Base-by-base conservation (phyloP, 2,329 filamentous ascomycete species). In the Bipolaris oryzae region DNA sequence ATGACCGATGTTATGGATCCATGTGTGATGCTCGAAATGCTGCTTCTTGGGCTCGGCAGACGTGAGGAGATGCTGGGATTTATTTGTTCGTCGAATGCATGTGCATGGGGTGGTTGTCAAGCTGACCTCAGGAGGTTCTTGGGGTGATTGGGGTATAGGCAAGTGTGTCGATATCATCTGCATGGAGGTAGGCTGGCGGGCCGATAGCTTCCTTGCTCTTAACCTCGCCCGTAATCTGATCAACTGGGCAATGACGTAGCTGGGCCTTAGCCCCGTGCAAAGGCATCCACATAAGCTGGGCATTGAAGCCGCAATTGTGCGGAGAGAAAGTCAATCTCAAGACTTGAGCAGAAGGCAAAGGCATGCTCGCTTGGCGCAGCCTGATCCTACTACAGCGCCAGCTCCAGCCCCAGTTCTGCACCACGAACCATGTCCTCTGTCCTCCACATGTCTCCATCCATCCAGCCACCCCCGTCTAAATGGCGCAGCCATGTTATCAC, bases 161-260 rank as follows among this genome's bases (percentile, higher is more conserved):
- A 20, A 28, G 25, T 31, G 11, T 18, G 2, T 37, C 31, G 45
- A 47, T 47, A 47, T 37, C 18, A 15, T 25, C 33, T 44, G 42
- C 25, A 44, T 44, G 25, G 42, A 10, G 28, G 28, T 43, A 7
- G 25, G 21, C 5, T 11, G 45, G 33, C 45, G 45, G 45, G 3
- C 45, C 45, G 45, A 47, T 47, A 47, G 33, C 13, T 37, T 38
- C 42, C 42, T 31, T 44, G 42, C 25, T 44, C 25, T 11, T 44
- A 3, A 31, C 25, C 25, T 44, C 15, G 16, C 25, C 9, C 15
- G 7, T 9, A 5, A 33, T 42, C 39, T 11, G 20, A 21, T n/a
- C 18, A n/a, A 21, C 39, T 42, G 25, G 42, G 25, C 23, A 11
- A 44, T 33, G n/a, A 44, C 25, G 25, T 31, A 44, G 15, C 16